Base-by-base conservation (phyloP, 352 stramenopile genomes). In the Phytophthora crassamura region DNA sequence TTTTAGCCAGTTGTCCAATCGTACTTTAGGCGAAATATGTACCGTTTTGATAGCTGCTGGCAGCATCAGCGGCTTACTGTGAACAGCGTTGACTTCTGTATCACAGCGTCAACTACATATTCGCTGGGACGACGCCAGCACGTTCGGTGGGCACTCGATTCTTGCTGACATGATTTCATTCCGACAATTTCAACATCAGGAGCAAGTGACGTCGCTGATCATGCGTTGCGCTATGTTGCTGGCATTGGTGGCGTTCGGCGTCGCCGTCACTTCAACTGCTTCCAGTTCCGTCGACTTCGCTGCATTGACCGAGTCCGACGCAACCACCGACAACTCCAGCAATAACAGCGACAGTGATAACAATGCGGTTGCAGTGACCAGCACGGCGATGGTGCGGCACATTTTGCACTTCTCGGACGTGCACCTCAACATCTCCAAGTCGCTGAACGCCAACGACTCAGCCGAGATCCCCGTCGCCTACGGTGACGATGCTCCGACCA, bases 381-480 rank as follows among this genome's bases (percentile, higher is more conserved):
- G 2, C 25, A 30, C 42, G 32, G 5, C 39, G 52, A 55, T 20
- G n/a, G 43, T 69, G 15, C 52, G 58, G 14, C 68, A 82, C 36
- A 93, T 94, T 61, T 69, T 94, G 55, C 83, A 94, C 70, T 92
- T 93, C 50, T 91, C 84, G 15, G 86, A 94, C 49, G 84, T 93
- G 12, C 83, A 94, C 40, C 64, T 94, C 33, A 91, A 93, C 55
- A 70, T 89, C 30, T 90, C 84, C n/a, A 12, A 57, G 15, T 74
- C 72, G 11, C 51, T 88, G 7, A 65, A 82, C 46, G 68, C 50
- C 5, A 53, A 28, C 7, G 74, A 90, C 14, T 82, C 78, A 22
- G 71, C 69, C 5, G 22, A 49, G n/a, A 68, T 86, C 28, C 74
- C 72, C 0, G 56, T 72, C 25, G 64, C 45, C 15, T 89, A 91